These are phyloP conservation scores for Calonectria pauciramosa DNA, from an alignment of 2,329 filamentous ascomycete genomes.

Conservation along the genomic window DNA sequence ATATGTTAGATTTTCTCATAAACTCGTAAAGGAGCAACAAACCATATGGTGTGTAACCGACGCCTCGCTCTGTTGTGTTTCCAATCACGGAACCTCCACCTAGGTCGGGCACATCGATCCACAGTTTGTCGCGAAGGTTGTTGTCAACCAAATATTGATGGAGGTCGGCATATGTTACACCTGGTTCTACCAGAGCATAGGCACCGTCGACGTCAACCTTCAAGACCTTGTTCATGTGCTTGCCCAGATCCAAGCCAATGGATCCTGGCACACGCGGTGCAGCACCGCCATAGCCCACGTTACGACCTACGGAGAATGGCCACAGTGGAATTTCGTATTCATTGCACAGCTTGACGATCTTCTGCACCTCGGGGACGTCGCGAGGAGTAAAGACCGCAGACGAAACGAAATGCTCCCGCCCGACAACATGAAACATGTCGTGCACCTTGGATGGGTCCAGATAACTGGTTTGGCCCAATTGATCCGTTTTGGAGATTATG, in stretches of 20 bases:
- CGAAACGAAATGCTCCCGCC: constrained; percentile 31
- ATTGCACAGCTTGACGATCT: constrained; percentile 26
- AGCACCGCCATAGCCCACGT: constrained; percentile 21
- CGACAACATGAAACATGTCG: constrained; percentile 37
- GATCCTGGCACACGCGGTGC: constrained; percentile 21
- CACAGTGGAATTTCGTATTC: constrained; percentile 35
- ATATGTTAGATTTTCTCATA: background rate
- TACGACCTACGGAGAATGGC: constrained; percentile 37
- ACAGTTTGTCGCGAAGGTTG: constrained; percentile 23
- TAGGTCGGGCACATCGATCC: constrained; percentile 27
- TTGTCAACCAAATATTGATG: constrained; percentile 20
- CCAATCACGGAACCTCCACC: constrained; percentile 26
- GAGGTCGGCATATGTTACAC: constrained; percentile 19
- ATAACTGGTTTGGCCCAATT: constrained; percentile 31
- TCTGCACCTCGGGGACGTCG: constrained; percentile 34
- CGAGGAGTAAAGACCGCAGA: constrained; percentile 33
- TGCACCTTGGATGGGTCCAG: constrained; percentile 36
- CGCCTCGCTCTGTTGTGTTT: constrained; percentile 23
- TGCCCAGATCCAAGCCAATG: constrained; percentile 18
- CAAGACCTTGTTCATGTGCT: constrained; percentile 28
- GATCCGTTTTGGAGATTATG: constrained; percentile 13
- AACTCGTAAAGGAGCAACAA: background rate
- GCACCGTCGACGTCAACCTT: constrained; percentile 28
- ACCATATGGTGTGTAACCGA: constrained; percentile 29
- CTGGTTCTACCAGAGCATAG: constrained; percentile 26